Conservation (phyloP, 2,329 filamentous ascomycete genomes). For the Metarhizium guizhouense region DNA sequence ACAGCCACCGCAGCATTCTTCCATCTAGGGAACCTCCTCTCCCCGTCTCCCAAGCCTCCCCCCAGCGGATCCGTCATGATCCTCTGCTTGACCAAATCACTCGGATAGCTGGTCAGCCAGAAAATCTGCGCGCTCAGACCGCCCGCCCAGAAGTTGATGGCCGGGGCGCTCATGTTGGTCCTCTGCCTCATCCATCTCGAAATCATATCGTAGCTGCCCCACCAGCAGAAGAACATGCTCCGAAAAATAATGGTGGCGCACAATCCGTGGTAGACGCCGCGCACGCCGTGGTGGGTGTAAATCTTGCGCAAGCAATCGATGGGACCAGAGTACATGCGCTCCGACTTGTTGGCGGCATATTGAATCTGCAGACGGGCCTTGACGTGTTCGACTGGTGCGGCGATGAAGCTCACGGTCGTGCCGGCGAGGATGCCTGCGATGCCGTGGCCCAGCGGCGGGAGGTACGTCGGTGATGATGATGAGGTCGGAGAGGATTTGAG, state of each 20-base stretch:
- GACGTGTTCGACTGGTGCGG: conserved; percentile 88
- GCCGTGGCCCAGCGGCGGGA: conserved; percentile 75
- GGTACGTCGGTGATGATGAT: conserved; percentile 24
- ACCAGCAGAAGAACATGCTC: conserved; percentile 96
- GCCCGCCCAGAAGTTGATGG: conserved; percentile 95
- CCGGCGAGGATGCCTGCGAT: conserved; percentile 83
- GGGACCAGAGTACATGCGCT: conserved; percentile 76
- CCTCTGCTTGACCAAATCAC: conserved; percentile 88
- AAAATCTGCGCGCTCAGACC: conserved; percentile 89
- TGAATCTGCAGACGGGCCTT: conserved; percentile 93
- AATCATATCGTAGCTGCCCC: conserved; percentile 87
- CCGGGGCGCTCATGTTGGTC: conserved; percentile 65
- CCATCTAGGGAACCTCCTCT: conserved; percentile 65
- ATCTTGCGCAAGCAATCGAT: conserved; percentile 74
- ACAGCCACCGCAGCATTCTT: conserved; percentile 69
- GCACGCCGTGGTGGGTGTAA: conserved; percentile 60
- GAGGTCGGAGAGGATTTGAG: conserved; percentile 12
- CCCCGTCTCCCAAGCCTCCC: conserved; percentile 56
- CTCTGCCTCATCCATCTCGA: conserved; percentile 56
- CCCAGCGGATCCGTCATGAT: conserved; percentile 94
- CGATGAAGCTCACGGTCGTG: conserved; percentile 83
- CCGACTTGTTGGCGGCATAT: conserved; percentile 70
- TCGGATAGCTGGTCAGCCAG: conserved; percentile 87
- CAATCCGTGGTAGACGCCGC: conserved; percentile 79
- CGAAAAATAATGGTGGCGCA: conserved; percentile 80